Conservation (phyloP, 2,329 filamentous ascomycete species). For the Xylariaceae sp. region DNA sequence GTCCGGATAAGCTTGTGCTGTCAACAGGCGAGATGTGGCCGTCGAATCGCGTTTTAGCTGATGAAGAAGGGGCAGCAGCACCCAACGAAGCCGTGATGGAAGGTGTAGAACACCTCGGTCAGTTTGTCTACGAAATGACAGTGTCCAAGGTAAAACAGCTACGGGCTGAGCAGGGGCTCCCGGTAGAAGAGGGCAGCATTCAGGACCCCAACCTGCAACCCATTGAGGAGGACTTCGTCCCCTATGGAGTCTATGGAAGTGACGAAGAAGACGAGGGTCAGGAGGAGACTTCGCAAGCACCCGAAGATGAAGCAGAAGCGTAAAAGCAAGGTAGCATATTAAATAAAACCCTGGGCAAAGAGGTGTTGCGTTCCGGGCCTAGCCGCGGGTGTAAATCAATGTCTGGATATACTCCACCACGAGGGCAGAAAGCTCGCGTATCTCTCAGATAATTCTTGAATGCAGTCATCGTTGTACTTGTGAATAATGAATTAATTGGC, state of each 20-base stretch:
- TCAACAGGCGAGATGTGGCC: conserved; percentile 85
- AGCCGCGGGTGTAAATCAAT: conserved; percentile 1
- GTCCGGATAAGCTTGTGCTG: conserved; percentile 76
- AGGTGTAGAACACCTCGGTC: conserved; percentile 85
- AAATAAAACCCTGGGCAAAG: too few species aligned
- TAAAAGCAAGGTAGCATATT: neutral
- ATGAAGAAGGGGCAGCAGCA: conserved; percentile 44
- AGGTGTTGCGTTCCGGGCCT: neutral
- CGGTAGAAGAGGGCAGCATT: conserved; percentile 14
- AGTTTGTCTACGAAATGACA: conserved; percentile 97
- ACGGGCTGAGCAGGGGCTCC: conserved; percentile 35
- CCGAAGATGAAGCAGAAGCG: conserved; percentile 12
- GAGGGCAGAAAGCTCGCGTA: neutral
- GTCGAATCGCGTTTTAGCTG: conserved; percentile 48
- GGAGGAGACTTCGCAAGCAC: conserved; percentile 11
- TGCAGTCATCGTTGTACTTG: neutral
- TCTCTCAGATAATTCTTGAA: neutral
- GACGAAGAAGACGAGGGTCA: conserved; percentile 27
- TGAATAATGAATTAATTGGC: too few species aligned
- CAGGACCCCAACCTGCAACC: conserved; percentile 18
- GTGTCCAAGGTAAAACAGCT: conserved; percentile 52
- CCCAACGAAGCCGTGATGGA: conserved; percentile 70
- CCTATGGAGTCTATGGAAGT: conserved; percentile 23
- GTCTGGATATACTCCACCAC: neutral
- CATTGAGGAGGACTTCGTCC: conserved; percentile 30